Base-by-base conservation (phyloP, 2,329 filamentous ascomycete genomes). In the Diatrype stigma region DNA sequence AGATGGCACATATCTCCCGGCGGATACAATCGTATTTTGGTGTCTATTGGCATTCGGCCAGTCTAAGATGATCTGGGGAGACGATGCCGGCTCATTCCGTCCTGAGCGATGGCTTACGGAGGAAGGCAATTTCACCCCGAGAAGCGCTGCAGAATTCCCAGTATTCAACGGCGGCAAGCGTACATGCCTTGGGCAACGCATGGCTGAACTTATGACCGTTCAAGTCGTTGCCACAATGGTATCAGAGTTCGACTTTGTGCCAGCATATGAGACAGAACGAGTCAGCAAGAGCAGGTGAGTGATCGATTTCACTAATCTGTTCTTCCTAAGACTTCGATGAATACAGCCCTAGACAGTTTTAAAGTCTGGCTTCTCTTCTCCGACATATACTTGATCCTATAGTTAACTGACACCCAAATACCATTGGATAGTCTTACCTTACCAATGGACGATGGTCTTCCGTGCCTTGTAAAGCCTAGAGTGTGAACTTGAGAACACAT, bases 161-260 rank as follows among this genome's bases (percentile, higher is more conserved):
- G 82, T 86, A 3, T 86, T 86, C 63, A 84, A 86, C 58, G 83
- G 82, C 17, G 83, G 83, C 0, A 70, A 79, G n/a, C 71, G 83
- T 35, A 73, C 73, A 2, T 86, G 83, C 54, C 66, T 86, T 34
- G 83, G 83, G 2, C 83, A 81, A 70, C 80, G 76, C 58, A 85
- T 86, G 82, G 83, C 84, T 3, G 82, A 86, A 65, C 56, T 75
- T 6, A 73, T 86, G 40, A 81, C 76, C 5, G 75, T 78, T 16
- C 80, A 82, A 66, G 75, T 79, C 8, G 72, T 85, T 57, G 74
- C 78, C 3, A 71, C 68, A 1, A 61, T 85, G 52, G 64, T 76
- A 3, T 63, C 67, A 37, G 56, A 63, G 3, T 86, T 84, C 58
- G 75, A 82, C 6, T 79, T 85, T 47, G 62, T 60, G 52, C 66